Percentiles rank a stretch among this genome's conserved stretches.
Conservation (phyloP, 805 yeast genomes). For the Tetrapisispora arboricola region DNA sequence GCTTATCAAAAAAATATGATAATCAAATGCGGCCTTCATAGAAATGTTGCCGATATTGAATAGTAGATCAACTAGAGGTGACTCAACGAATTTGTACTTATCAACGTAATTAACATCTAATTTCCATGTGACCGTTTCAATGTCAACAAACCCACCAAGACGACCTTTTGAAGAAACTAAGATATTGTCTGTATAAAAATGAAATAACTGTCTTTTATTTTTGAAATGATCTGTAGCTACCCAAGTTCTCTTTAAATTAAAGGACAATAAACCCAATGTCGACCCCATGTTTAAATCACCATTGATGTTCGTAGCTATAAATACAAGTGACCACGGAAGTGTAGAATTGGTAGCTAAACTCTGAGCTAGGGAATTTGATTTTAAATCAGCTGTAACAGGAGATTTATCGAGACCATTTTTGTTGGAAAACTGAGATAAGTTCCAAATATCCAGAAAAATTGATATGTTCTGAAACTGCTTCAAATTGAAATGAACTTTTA, state of each 20-base stretch:
- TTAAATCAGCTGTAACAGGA: neutral
- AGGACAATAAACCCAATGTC: constrained; percentile 57
- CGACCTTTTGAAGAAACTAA: constrained; percentile 60
- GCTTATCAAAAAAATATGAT: constrained; percentile 69
- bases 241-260: constrained; percentile 55
- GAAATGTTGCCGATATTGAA: constrained; percentile 47
- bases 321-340: constrained; percentile 63
- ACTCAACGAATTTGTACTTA: constrained; percentile 33
- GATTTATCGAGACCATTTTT: neutral
- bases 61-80: constrained; percentile 61
- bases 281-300: constrained; percentile 72
- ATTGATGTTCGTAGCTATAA: constrained; percentile 42
- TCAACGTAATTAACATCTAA: constrained; percentile 66
- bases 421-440: constrained; percentile 33
- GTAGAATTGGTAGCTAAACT: constrained; percentile 37
- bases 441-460: constrained; percentile 76
- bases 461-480: constrained; percentile 83
- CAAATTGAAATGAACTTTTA: constrained; percentile 56
- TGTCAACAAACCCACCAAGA: constrained; percentile 55
- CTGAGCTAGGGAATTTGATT: neutral
- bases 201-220: constrained; percentile 62
- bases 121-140: constrained; percentile 42
- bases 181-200: constrained; percentile 46
- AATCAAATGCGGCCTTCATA: constrained; percentile 65
- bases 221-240: constrained; percentile 53